A percentile compares a stretch with the other conserved stretches of the same genome.
phyloP scores from a whole-genome alignment of 2,329 filamentous ascomycete species.

The Onygenales sp. region DNA sequence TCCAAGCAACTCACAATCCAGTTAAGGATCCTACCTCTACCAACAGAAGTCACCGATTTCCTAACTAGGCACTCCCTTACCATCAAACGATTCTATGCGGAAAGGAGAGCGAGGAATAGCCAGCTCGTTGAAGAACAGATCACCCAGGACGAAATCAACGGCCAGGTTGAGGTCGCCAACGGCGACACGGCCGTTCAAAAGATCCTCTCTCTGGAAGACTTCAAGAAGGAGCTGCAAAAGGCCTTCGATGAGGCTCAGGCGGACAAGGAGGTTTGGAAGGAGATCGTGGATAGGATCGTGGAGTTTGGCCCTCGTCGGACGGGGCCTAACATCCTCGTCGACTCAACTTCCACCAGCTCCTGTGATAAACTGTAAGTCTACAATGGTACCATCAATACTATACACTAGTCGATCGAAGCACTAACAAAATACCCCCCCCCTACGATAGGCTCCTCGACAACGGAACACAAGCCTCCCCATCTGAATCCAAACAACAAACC shows the following conservation, averaged over 20 bases:
- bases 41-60: conserved; percentile 71
- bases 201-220: conserved; percentile 61
- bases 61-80: conserved; percentile 68
- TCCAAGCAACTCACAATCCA: conserved; percentile 78
- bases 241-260: conserved; percentile 62
- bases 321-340: conserved; percentile 83
- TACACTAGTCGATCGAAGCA: background rate
- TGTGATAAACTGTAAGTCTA: conserved; percentile 54
- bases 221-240: conserved; percentile 60
- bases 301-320: conserved; percentile 79
- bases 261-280: conserved; percentile 67
- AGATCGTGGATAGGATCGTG: conserved; percentile 68
- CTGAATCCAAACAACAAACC: background rate
- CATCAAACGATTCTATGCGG: conserved; percentile 69
- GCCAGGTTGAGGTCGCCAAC: conserved; percentile 40
- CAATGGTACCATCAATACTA: background rate
- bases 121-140: conserved; percentile 26
- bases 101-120: conserved; percentile 47
- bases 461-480: background rate
- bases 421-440: background rate
- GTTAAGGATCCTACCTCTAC: conserved; percentile 69
- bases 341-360: conserved; percentile 62
- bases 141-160: conserved; percentile 31
- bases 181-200: conserved; percentile 51
- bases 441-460: background rate